Evolutionary conservation across 768 basidiomycete genomes (phyloP), one percentile per base, ranked within the genome.

Genomic region (Leccinum imitatum): DNA sequence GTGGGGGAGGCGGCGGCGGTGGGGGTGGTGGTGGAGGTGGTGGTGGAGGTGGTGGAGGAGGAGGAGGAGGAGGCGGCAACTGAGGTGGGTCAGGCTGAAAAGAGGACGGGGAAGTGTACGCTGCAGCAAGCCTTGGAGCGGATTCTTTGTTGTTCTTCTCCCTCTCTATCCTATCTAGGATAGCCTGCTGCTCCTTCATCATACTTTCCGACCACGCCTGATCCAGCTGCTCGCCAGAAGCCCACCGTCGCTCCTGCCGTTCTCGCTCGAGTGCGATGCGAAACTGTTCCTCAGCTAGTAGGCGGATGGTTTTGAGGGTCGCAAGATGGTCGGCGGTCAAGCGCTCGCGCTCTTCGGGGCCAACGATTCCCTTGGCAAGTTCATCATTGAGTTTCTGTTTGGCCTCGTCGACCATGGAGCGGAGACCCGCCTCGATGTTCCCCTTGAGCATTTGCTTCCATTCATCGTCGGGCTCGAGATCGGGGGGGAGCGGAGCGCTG

Each of bases 381-480:
- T 84, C 80, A 15, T 75, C 71, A 37, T 84, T 78, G 39, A 84
- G 72, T 59, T 82, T 84, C 59, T 83, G 79, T 73, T 85, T 85
- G 19, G 89, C 84, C 60, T 87, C 87, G 57, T 85, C 80, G 60
- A 88, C 80, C 63, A 72, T 70, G 50, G 71, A 66, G 39, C 63
- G 67, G 53, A 78, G 67, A 8, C 74, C 75, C 2, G 77, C 75
- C 64, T 84, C 82, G 65, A 91, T 88, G 66, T 79, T 76, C 44
- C 78, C 76, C 66, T 68, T 75, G 65, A 84, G 73, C 2, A 65
- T 58, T 35, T 65, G 68, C 68, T 85, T 87, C 85, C 85, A 87
- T 59, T 76, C 72, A 2, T 81, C 79, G 71, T 84, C 80, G 3
- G 83, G 85, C 64, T 85, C 85, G 48, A 72, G 63, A 65, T 76